Evolutionary conservation across 2,329 filamentous ascomycete species (phyloP), one percentile per base, ranked within the genome.

Genomic region (Nothopassalora personata): DNA sequence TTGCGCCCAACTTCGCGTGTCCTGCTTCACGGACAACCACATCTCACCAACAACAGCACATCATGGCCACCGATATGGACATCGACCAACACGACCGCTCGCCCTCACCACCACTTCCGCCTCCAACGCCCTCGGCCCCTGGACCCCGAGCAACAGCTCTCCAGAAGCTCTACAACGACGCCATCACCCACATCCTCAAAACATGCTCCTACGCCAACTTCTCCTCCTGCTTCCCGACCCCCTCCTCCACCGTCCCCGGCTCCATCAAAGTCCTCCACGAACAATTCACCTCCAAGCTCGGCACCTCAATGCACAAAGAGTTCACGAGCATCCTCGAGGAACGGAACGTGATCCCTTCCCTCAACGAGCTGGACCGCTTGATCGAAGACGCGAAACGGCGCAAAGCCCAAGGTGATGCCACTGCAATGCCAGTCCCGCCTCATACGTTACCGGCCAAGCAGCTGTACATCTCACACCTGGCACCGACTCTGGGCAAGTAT

Each of bases 201-300:
- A 83, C 83, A 54, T 85, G 83, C 71, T 83, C 79, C 9, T 82
- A 85, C 69, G 74, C 76, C 52, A 86, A 86, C 66, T 87, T 87
- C 69, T 78, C 82, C 0, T 75, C 82, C 27, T 87, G 85, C 66
- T 87, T 87, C 64, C 84, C 85, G 0, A 87, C 85, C 0, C 80
- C 83, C 1, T 81, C 84, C 18, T 75, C 77, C 66, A 76, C 85
- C 66, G 82, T 82, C 10, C 80, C 83, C 1, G 80, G 79, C 28
- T 79, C 79, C 46, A 68, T 87, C 58, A 80, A 84, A 66, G 76
- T 77, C 4, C 75, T 87, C 23, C 83, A 83, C 73, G 75, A 79
- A 56, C 82, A 86, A 63, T 78, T 87, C 63, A 81, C 82, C 46
- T 77, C 79, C 53, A 80, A 84, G 64, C 70, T 87, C 54, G 82